Evolutionary conservation across 495 filamentous ascomycete genomes (phyloP).

Genomic region (Thermochaetoides thermophila): DNA sequence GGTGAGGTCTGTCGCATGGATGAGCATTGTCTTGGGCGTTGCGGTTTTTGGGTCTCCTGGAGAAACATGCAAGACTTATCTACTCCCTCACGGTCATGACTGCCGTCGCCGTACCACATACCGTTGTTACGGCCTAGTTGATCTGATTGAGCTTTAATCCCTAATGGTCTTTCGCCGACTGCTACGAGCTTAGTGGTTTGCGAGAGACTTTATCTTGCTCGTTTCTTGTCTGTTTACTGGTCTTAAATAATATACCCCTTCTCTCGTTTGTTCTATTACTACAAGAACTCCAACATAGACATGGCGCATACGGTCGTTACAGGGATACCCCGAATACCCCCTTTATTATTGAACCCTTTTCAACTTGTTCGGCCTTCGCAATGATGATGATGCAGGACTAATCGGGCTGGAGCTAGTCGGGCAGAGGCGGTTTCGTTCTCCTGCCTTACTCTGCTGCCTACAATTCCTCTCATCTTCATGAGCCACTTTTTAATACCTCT

Average conservation of each 20-base stretch:
- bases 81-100: too few species aligned
- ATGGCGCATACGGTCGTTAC: constrained; percentile 3
- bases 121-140: too few species aligned
- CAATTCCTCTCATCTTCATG: not conserved
- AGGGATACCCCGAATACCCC: not conserved
- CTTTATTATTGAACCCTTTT: not conserved
- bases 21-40: too few species aligned
- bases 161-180: not conserved
- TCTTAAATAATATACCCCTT: constrained; percentile 5
- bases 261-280: not conserved
- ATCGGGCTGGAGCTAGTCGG: too few species aligned
- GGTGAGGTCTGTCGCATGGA: too few species aligned
- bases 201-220: not conserved
- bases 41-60: too few species aligned
- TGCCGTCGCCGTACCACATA: too few species aligned
- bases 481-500: too few species aligned
- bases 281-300: not conserved
- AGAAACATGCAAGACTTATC: too few species aligned
- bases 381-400: too few species aligned
- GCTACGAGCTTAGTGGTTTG: not conserved
- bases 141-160: too few species aligned
- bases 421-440: not conserved
- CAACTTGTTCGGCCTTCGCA: too few species aligned
- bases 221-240: not conserved
- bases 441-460: not conserved